Percentiles rank a stretch among this genome's conserved stretches.
Evolutionary conservation across 2,329 filamentous ascomycete species (phyloP).

Genomic region (Botryotinia narcissicola): DNA sequence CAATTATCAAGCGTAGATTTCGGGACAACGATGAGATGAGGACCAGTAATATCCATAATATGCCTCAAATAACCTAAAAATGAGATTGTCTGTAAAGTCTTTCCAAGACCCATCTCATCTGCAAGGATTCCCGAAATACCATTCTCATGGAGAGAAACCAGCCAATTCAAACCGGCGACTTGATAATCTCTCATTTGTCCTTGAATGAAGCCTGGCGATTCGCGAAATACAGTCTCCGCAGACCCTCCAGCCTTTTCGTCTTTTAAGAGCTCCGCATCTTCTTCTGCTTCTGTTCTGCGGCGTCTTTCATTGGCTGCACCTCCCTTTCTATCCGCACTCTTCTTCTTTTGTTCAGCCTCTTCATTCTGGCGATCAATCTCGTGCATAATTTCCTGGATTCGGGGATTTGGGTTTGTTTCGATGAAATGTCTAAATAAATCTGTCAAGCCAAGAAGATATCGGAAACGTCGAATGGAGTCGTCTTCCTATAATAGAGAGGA

Average conservation of each 20-base stretch:
- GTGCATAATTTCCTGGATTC: constrained; percentile 87
- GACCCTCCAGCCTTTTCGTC: constrained; percentile 87
- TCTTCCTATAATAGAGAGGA: constrained; percentile 64
- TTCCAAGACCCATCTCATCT: constrained; percentile 98
- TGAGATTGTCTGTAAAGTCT: constrained; percentile 95
- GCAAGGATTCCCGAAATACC: constrained; percentile 97
- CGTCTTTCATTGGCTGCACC: constrained; percentile 76
- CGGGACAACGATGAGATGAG: constrained; percentile 87
- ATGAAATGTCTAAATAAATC: constrained; percentile 99
- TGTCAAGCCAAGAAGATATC: constrained; percentile 90
- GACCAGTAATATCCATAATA: constrained; percentile 83
- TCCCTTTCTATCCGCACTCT: constrained; percentile 74
- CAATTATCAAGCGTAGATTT: constrained; percentile 99
- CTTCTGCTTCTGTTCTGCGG: constrained; percentile 92
- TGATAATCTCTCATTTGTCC: constrained; percentile 94
- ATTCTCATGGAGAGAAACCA: constrained; percentile 96
- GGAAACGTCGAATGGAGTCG: constrained; percentile 90
- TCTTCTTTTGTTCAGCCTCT: constrained; percentile 68
- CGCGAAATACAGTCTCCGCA: constrained; percentile 86
- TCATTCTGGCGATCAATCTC: constrained; percentile 94
- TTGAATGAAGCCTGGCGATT: constrained; percentile 86
- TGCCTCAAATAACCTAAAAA: constrained; percentile 94
- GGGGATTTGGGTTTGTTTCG: constrained; percentile 92
- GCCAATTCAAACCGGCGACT: constrained; percentile 92
- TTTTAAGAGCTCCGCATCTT: constrained; percentile 83